Conservation (phyloP, 2,329 filamentous ascomycete species). For the Colletotrichum higginsianum region DNA sequence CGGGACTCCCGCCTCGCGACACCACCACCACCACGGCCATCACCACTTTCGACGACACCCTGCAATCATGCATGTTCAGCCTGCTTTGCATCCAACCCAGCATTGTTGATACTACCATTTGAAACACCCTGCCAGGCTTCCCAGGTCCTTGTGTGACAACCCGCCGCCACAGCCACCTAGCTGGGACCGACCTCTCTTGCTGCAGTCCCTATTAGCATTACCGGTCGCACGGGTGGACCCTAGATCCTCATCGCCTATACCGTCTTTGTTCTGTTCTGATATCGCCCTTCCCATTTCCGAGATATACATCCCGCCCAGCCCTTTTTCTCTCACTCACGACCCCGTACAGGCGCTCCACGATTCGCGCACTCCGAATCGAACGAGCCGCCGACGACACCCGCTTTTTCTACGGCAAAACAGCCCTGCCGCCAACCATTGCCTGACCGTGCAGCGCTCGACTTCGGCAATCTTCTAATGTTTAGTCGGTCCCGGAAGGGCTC, state of each 20-base stretch:
- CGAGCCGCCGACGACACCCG: constrained; percentile 7
- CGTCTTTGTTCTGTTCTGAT: constrained; percentile 34
- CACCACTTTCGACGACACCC: constrained; percentile 31
- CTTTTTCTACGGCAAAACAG: constrained; percentile 2
- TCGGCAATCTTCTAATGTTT: constrained; percentile 37
- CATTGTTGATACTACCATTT: constrained; percentile 49
- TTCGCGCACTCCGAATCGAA: constrained; percentile 28
- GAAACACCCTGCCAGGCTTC: constrained; percentile 45
- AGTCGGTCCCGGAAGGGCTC: constrained; percentile 40
- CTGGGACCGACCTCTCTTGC: constrained; percentile 32
- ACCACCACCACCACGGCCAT: not conserved
- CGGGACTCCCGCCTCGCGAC: constrained; percentile 24
- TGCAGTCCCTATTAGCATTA: constrained; percentile 27
- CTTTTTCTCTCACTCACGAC: constrained; percentile 12
- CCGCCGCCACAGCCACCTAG: constrained; percentile 37
- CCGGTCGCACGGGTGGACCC: constrained; percentile 38
- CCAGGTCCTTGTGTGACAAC: constrained; percentile 41
- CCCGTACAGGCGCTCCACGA: constrained; percentile 8
- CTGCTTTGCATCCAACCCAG: constrained; percentile 43
- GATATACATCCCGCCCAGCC: constrained; percentile 37
- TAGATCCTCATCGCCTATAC: constrained; percentile 35
- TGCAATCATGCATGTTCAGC: constrained; percentile 44
- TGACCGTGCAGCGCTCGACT: constrained; percentile 4
- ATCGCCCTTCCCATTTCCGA: constrained; percentile 25
- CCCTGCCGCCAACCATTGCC: constrained; percentile 8